A percentile compares a stretch with the other conserved stretches of the same genome.
Conservation (phyloP, 805 yeast species). For the Teunomyces aglyptinius region DNA sequence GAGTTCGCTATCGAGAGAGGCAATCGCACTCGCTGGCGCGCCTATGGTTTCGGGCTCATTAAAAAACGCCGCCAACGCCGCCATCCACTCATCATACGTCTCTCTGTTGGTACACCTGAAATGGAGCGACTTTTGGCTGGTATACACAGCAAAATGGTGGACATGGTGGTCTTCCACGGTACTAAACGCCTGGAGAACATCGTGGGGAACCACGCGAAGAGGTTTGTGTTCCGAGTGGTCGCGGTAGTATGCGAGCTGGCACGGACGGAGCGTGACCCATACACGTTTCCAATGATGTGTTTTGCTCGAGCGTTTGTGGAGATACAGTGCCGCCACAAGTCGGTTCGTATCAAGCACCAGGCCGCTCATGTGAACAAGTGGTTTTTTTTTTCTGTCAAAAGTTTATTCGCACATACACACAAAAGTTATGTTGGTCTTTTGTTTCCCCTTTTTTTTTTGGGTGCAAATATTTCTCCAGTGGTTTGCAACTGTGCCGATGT, state of each 20-base stretch:
- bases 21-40: neutral
- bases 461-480: no score
- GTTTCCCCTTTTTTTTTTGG: no score
- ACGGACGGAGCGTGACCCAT: conserved; percentile 40
- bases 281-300: conserved; percentile 38
- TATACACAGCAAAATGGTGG: conserved; percentile 23
- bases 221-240: conserved; percentile 39
- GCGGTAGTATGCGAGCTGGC: conserved; percentile 40
- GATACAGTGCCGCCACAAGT: conserved; percentile 23
- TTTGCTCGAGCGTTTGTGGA: conserved; percentile 29
- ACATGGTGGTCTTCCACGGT: conserved; percentile 14
- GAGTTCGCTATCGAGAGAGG: conserved; percentile 5
- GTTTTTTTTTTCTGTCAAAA: no score
- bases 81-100: conserved; percentile 16
- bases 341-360: conserved; percentile 12
- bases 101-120: conserved; percentile 13
- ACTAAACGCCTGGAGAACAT: conserved; percentile 17
- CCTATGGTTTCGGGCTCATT: conserved; percentile 7
- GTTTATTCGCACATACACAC: no score
- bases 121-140: conserved; percentile 20
- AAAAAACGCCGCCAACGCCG: conserved; percentile 8
- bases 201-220: conserved; percentile 26
- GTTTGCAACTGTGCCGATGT: no score
- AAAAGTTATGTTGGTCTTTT: no score
- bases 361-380: no score